Evolutionary conservation across 805 yeast species (phyloP).

Genomic region (Scheffersomyces ergatensis): DNA sequence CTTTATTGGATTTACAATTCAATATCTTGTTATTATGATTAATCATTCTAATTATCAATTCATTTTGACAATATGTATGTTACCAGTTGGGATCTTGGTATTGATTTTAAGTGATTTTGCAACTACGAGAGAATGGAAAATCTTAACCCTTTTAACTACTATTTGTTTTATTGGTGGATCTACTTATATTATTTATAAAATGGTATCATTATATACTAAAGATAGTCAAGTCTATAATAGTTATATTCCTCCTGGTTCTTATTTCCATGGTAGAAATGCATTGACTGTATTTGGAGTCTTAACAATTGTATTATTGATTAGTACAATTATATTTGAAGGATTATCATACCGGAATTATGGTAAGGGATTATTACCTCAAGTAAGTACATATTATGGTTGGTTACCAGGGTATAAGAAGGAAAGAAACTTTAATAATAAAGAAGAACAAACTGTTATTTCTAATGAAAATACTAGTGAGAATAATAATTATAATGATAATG

Average conservation of each 20-base stretch:
- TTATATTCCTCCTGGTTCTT: constrained; percentile 26
- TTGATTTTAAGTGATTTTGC: constrained; percentile 35
- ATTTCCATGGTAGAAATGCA: constrained; percentile 46
- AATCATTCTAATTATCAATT: constrained; percentile 36
- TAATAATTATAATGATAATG: background rate
- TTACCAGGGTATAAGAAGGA: constrained; percentile 7
- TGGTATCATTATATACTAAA: constrained; percentile 43
- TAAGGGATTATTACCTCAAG: constrained; percentile 18
- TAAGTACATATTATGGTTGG: constrained; percentile 7
- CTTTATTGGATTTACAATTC: constrained; percentile 49
- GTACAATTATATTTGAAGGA: constrained; percentile 24
- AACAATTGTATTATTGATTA: constrained; percentile 35
- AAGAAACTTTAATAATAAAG: too few relatives aligned
- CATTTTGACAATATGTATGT: constrained; percentile 42
- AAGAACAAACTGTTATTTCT: constrained; percentile 1
- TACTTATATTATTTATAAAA: constrained; percentile 47
- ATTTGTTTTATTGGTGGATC: constrained; percentile 35
- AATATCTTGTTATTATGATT: constrained; percentile 46
- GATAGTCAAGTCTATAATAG: constrained; percentile 32
- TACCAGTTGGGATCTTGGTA: constrained; percentile 41
- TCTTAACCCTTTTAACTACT: constrained; percentile 24
- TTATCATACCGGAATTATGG: constrained; percentile 12
- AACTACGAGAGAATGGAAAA: constrained; percentile 29
- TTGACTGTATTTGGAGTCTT: constrained; percentile 44
- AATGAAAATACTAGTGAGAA: constrained; percentile 1